Evolutionary conservation across 1,139 yeast species (phyloP).

Genomic region (Blastobotrys aristatus): DNA sequence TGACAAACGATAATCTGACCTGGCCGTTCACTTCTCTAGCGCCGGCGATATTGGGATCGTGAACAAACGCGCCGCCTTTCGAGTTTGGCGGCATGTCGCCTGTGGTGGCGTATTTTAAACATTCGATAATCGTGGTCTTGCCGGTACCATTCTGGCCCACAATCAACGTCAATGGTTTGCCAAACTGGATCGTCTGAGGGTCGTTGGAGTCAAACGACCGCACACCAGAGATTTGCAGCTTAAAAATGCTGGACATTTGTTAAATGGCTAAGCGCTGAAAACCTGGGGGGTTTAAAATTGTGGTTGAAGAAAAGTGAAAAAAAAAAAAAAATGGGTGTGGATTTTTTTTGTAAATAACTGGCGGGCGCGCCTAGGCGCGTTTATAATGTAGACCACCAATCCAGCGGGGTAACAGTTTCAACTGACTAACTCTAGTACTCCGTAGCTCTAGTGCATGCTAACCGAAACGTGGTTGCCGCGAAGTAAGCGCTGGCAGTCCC

Average conservation of each 20-base stretch:
- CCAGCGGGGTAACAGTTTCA: too few relatives aligned
- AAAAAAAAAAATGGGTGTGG: background rate
- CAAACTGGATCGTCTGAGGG: constrained; percentile 84
- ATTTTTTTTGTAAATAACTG: background rate
- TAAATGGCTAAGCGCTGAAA: background rate
- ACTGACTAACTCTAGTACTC: too few relatives aligned
- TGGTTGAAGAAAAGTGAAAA: background rate
- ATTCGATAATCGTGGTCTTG: constrained; percentile 95
- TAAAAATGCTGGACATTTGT: background rate
- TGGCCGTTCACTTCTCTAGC: constrained; percentile 81
- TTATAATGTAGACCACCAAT: too few relatives aligned
- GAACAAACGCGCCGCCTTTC: constrained; percentile 93
- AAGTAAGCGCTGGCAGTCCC: too few relatives aligned
- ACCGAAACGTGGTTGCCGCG: too few relatives aligned
- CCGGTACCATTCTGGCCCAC: constrained; percentile 98
- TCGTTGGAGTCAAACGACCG: constrained; percentile 82
- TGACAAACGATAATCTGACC: constrained; percentile 78
- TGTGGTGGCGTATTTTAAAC: constrained; percentile 88
- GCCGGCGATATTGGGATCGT: constrained; percentile 75
- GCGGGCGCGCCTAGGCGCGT: too few relatives aligned
- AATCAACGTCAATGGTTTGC: constrained; percentile 83
- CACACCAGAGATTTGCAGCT: constrained; percentile 84
- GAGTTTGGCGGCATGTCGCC: constrained; percentile 96
- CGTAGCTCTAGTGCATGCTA: too few relatives aligned
- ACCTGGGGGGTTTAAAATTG: background rate